Base-by-base conservation (phyloP, 768 basidiomycete species). In the Suillus hirtellus region DNA sequence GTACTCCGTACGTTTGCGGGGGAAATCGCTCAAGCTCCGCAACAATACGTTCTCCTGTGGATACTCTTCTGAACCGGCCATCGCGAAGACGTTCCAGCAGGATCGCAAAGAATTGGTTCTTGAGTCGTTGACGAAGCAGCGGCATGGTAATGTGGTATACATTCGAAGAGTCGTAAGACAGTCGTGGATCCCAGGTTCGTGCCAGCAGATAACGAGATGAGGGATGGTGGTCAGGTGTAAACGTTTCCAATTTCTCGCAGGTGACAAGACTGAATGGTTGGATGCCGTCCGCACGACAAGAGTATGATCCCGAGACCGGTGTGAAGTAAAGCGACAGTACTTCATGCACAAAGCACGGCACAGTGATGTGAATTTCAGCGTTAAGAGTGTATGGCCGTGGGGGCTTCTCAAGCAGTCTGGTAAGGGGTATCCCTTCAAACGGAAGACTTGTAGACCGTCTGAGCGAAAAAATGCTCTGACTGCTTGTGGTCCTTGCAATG, bases 281-380 rank as follows among this genome's bases (percentile, higher is more conserved):
- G 38, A 58, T 58, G 24, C 55, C 55, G 11, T 40, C n/a, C 42
- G 55, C 55, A 42, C n/a, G 10, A 17, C 55, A 58, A 42, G 15
- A 1, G 38, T 58, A 58, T 58, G 38, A 40, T 1, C 24, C 38
- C 10, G 38, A 38, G 38, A 15, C 24, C 38, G 24, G 55, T 9
- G 24, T 40, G 38, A 58, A 58, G 38, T 24, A 42, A 21, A 58
- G 38, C 24, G 3, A 27, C 17, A 9, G 38, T 27, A 58, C 55
- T 58, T 58, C 55, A 27, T 58, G 55, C 55, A 58, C 38, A 58
- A 58, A 58, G 38, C 55, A 58, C 10, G 38, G 55, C 24, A 58
- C 55, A 40, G 55, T 58, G 24, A 58, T 58, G 17, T 27, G 55
- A 19, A 58, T 58, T 42, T 58, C 55, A 19, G 55, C 10, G 55